These are phyloP conservation scores for Aureobasidium namibiae DNA, from an alignment of 2,329 filamentous ascomycete species.

Conservation along the genomic window DNA sequence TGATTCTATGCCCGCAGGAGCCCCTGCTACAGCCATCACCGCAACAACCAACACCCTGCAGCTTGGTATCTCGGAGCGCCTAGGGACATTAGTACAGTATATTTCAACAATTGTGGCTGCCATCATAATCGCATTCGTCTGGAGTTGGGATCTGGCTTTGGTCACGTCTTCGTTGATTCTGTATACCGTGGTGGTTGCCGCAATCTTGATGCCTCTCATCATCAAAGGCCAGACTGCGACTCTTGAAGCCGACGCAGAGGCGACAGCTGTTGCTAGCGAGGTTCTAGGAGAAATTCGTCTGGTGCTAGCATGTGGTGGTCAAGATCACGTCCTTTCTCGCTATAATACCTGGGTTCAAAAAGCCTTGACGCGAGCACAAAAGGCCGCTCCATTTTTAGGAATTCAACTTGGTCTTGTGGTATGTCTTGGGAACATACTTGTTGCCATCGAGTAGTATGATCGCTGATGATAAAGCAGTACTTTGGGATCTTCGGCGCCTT, in stretches of 20 bases:
- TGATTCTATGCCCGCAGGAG: constrained; percentile 53
- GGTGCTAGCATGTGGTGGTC: not conserved
- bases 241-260: not conserved
- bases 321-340: not conserved
- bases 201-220: not conserved
- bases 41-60: constrained; percentile 59
- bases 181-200: constrained; percentile 33
- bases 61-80: constrained; percentile 61
- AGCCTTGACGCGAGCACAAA: constrained; percentile 45
- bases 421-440: not conserved
- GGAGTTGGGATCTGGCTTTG: constrained; percentile 52
- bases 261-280: constrained; percentile 47
- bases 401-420: constrained; percentile 50
- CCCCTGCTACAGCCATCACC: constrained; percentile 57
- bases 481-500: constrained; percentile 62
- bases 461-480: constrained; percentile 30
- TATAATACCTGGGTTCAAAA: constrained; percentile 18
- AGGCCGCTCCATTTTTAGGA: constrained; percentile 49
- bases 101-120: constrained; percentile 59
- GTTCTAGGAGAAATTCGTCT: constrained; percentile 44
- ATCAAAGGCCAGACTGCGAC: not conserved
- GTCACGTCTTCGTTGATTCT: constrained; percentile 55
- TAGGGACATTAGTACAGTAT: constrained; percentile 56
- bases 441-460: too few species aligned
- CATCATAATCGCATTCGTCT: constrained; percentile 59